Base-by-base conservation (phyloP, 202 grass and related monocot genomes). In the Schoenoplectus tabernaemontani region DNA sequence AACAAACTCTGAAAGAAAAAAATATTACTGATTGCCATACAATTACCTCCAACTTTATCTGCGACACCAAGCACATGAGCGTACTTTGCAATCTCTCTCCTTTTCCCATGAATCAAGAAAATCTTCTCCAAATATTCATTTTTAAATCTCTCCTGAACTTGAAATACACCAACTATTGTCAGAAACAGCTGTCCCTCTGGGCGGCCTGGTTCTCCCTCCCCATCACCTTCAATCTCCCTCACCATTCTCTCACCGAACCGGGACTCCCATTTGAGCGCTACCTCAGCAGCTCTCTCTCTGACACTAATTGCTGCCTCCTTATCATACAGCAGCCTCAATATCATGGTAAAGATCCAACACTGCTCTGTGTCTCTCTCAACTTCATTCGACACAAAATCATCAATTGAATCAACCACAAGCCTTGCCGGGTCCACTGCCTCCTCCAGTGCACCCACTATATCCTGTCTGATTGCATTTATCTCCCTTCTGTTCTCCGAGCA, bases 151-250 rank as follows among this genome's bases (percentile, higher is more conserved):
- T 84, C 71, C 38, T 89, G 90, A 77, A 90, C 76, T 30, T 84
- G 67, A 70, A 91, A 93, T 38, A 87, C 84, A 0, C 80, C 90
- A 20, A 89, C 85, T 57, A 96, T 90, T 75, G 87, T 90, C 50
- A 96, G 57, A 62, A 96, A 91, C 63, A 93, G 82, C 59, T 93
- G 93, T 3, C 24, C 90, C 68, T 96, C 93, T 3, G 74, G 79
- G 46, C 82, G 64, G 6, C 83, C 84, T 2, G 59, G 22, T 19
- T 61, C 67, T 64, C 79, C 74, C 38, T 83, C 88, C 9, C 85
- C 91, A 58, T 51, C 85, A 77, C 15, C 81, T 0, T 19, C 59
- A 53, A 51, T 80, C 56, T 81, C 80, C 57, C 82, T 81, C 60
- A 63, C 84, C 64, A 79, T 61, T 81, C 74, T 47, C 15, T 83